These are phyloP conservation scores for Musa itinerans DNA, from an alignment of 176 grass and related monocot species.

Conservation along the genomic window DNA sequence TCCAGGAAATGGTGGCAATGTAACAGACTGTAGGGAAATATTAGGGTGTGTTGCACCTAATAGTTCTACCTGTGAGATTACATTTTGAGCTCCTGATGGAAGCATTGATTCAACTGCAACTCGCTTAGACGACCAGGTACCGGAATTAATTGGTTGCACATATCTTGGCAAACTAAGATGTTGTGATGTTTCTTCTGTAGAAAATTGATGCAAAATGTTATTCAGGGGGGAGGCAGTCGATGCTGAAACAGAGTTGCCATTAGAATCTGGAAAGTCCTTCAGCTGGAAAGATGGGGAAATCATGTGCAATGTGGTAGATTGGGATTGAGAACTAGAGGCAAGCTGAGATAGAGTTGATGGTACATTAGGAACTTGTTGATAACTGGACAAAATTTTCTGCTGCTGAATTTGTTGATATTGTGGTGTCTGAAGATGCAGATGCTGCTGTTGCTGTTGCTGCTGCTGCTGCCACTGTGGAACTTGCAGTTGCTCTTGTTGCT, in stretches of 20 bases:
- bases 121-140: constrained; percentile 68
- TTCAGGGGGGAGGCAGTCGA: constrained; percentile 34
- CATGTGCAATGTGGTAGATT: constrained; percentile 33
- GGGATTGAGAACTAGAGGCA: constrained; percentile 30
- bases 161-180: constrained; percentile 56
- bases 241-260: constrained; percentile 45
- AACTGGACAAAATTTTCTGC: constrained; percentile 39
- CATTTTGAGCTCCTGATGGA: constrained; percentile 36
- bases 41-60: constrained; percentile 37
- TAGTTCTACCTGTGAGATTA: constrained; percentile 41
- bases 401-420: constrained; percentile 69
- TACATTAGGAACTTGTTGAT: constrained; percentile 43
- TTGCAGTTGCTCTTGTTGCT: constrained; percentile 28
- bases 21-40: constrained; percentile 37
- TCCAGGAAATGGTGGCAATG: constrained; percentile 51
- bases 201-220: constrained; percentile 46
- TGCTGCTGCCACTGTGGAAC: constrained; percentile 25
- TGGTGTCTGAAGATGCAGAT: constrained; percentile 43
- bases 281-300: constrained; percentile 45
- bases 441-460: constrained; percentile 31
- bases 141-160: constrained; percentile 35
- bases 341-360: constrained; percentile 40
- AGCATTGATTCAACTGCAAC: constrained; percentile 65
- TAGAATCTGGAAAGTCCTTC: constrained; percentile 44
- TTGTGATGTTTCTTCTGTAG: constrained; percentile 40